Percentiles rank a stretch among this genome's conserved stretches.
Conservation (phyloP, 495 filamentous ascomycete species). For the Trichocladium antarcticum region DNA sequence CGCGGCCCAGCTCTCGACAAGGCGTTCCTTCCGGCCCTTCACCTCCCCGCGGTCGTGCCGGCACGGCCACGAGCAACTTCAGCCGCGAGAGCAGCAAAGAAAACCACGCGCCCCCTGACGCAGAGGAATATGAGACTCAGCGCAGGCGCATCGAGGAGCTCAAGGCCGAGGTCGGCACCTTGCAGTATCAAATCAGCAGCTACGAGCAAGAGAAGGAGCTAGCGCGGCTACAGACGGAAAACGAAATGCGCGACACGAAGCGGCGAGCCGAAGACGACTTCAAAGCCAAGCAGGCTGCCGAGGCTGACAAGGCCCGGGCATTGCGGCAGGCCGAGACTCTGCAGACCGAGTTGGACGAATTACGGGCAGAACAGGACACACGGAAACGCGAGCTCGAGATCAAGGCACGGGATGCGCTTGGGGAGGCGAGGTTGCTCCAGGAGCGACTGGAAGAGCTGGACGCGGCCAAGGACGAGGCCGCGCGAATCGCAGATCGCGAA, state of each 20-base stretch:
- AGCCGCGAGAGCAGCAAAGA: conserved; percentile 40
- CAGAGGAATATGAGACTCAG: conserved; percentile 42
- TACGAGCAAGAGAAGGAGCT: conserved; percentile 82
- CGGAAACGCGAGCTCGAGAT: conserved; percentile 56
- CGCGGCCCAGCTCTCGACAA: conserved; percentile 29
- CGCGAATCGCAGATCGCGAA: conserved; percentile 58
- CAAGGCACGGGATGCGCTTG: conserved; percentile 56
- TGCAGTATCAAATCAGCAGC: conserved; percentile 47
- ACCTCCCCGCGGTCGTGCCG: conserved; percentile 25
- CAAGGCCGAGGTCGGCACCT: conserved; percentile 44
- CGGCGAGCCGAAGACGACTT: conserved; percentile 73
- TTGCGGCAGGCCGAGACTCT: conserved; percentile 61
- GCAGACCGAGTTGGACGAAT: conserved; percentile 57
- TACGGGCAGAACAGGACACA: conserved; percentile 41
- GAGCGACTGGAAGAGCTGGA: conserved; percentile 71
- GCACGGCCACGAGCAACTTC: conserved; percentile 12
- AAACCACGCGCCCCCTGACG: conserved; percentile 37
- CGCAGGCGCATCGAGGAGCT: conserved; percentile 41
- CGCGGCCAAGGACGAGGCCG: conserved; percentile 57
- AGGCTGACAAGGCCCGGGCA: conserved; percentile 57
- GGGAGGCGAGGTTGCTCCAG: conserved; percentile 56
- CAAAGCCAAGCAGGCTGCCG: conserved; percentile 62
- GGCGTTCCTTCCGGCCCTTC: conserved; percentile 25
- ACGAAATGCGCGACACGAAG: conserved; percentile 67
- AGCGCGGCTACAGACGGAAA: conserved; percentile 60